phyloP scores from a whole-genome alignment of 192 early-diverging fungal genomes.

The Coemansia sp. region DNA sequence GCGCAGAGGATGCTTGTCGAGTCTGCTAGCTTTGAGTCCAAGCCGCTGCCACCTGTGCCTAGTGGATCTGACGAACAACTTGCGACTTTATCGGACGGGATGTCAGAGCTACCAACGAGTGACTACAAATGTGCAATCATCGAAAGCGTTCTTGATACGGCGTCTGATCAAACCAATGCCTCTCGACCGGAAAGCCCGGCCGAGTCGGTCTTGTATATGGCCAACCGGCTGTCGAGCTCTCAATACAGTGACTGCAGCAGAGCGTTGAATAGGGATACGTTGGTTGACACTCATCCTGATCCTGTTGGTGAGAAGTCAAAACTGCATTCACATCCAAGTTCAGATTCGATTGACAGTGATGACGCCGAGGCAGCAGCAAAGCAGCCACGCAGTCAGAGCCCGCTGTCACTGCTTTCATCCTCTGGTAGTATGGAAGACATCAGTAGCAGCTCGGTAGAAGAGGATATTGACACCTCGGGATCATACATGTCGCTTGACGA shows the following conservation, averaged over 20 bases:
- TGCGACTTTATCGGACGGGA: neutral
- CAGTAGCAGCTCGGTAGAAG: neutral
- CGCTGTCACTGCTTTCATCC: neutral
- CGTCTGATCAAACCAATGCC: neutral
- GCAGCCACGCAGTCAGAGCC: neutral
- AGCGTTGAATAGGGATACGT: constrained; percentile 24
- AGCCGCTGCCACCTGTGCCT: constrained; percentile 14
- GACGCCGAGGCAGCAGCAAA: neutral
- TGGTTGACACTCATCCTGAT: constrained; percentile 17
- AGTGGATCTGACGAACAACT: neutral
- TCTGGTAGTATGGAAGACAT: neutral
- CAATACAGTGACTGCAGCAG: constrained; percentile 10
- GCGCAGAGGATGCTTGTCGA: constrained; percentile 11
- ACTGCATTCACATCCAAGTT: neutral
- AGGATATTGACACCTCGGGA: constrained; percentile 8
- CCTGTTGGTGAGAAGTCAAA: neutral
- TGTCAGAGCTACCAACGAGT: neutral
- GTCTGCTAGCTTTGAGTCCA: constrained; percentile 15
- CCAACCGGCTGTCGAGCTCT: constrained; percentile 11
- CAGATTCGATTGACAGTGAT: neutral
- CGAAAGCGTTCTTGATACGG: neutral
- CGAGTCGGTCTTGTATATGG: constrained; percentile 22
- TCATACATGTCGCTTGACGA: constrained; percentile 16
- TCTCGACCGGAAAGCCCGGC: neutral
- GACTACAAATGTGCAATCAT: neutral